Evolutionary conservation across 1,139 yeast species (phyloP).

Genomic region (Debaryomycetaceae sp.): DNA sequence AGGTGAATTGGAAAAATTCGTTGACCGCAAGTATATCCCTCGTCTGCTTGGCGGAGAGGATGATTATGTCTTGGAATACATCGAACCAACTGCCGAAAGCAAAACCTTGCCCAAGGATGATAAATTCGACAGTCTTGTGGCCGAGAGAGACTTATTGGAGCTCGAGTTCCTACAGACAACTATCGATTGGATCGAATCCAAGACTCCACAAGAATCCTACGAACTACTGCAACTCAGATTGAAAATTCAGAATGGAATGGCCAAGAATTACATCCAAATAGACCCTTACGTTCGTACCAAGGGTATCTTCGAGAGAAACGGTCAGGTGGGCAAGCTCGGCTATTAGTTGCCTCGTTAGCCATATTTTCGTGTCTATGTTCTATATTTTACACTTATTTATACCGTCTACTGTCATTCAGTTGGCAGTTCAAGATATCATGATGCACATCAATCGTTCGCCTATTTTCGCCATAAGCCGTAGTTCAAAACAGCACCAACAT

Average conservation of each 20-base stretch:
- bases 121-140: conserved; percentile 23
- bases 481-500: too few relatives aligned
- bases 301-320: conserved; percentile 41
- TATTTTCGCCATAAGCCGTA: too few relatives aligned
- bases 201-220: conserved; percentile 38
- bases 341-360: too few relatives aligned
- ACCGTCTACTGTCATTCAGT: too few relatives aligned
- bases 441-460: too few relatives aligned
- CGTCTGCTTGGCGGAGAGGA: conserved; percentile 41
- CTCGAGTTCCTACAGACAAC: conserved; percentile 35
- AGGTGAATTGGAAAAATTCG: conserved; percentile 29
- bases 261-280: conserved; percentile 31
- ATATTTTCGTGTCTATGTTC: too few relatives aligned
- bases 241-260: conserved; percentile 24
- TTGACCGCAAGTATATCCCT: conserved; percentile 36
- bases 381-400: too few relatives aligned
- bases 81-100: conserved; percentile 23
- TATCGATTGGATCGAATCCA: conserved; percentile 39
- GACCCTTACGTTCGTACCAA: conserved; percentile 41
- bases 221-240: conserved; percentile 39
- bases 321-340: conserved; percentile 6
- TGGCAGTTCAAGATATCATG: too few relatives aligned
- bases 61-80: conserved; percentile 23
- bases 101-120: conserved; percentile 35
- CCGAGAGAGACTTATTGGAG: conserved; percentile 31